These are phyloP conservation scores for Tylopilus sp. DNA, from an alignment of 768 basidiomycete genomes.

Conservation along the genomic window DNA sequence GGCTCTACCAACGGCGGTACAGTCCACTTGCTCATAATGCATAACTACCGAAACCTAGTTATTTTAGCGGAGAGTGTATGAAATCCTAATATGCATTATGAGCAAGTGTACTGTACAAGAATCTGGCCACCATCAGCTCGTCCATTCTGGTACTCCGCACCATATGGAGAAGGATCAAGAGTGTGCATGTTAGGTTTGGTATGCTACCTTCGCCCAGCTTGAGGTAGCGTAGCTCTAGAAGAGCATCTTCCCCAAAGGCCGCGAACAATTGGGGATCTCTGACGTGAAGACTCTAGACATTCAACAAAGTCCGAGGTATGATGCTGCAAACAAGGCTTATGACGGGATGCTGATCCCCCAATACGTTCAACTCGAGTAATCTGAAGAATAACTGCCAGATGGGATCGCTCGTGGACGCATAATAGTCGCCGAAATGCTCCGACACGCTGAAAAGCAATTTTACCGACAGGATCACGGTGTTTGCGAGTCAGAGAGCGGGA, in stretches of 20 bases:
- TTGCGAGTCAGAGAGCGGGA: too few species aligned
- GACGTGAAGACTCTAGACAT: not conserved
- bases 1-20: too few species aligned
- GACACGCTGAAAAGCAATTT: not conserved
- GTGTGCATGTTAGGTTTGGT: not conserved
- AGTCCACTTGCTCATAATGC: too few species aligned
- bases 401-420: too few species aligned
- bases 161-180: not conserved
- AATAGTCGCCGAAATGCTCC: not conserved
- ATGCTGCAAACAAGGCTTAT: not conserved
- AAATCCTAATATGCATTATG: too few species aligned
- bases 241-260: not conserved
- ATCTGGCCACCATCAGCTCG: too few species aligned
- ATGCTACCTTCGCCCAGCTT: not conserved
- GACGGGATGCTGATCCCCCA: not conserved
- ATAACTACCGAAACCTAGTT: too few species aligned
- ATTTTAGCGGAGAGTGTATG: too few species aligned
- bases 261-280: not conserved
- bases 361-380: too few species aligned
- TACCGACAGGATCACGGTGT: too few species aligned
- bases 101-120: too few species aligned
- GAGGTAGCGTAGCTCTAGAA: slow-evolving; percentile 1
- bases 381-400: too few species aligned
- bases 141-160: not conserved
- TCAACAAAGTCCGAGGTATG: not conserved